These are phyloP conservation scores for Berberis thunbergii DNA, from an alignment of 164 flowering plant species.

Conservation along the genomic window DNA sequence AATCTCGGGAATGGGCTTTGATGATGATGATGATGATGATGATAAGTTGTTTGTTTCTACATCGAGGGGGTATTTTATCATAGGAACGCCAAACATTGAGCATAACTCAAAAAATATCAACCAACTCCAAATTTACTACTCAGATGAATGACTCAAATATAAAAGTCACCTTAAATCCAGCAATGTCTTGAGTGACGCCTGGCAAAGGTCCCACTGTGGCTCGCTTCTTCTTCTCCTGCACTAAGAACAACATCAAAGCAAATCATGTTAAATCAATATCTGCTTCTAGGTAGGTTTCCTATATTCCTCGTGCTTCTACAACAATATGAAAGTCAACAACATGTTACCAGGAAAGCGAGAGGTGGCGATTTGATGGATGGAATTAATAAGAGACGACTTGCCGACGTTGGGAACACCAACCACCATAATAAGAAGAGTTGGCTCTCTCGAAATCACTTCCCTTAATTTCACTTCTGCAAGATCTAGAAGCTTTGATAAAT, in stretches of 20 bases:
- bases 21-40: no score
- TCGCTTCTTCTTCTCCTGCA: conserved; percentile 76
- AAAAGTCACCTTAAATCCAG: conserved; percentile 75
- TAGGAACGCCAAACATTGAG: not conserved
- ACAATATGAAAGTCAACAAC: not conserved
- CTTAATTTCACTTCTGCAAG: conserved; percentile 78
- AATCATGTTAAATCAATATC: conserved; percentile 8
- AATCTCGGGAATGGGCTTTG: no score
- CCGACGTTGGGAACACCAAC: conserved; percentile 99
- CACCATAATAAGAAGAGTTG: conserved; percentile 96
- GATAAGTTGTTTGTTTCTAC: no score
- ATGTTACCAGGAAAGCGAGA: conserved; percentile 72
- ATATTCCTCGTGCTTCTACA: not conserved
- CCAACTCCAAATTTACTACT: not conserved
- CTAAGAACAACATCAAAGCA: conserved; percentile 34
- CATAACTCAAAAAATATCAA: not conserved
- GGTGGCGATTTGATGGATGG: conserved; percentile 74
- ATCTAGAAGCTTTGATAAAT: conserved; percentile 57
- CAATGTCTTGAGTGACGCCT: conserved; percentile 97
- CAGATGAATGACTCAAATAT: not conserved
- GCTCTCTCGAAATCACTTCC: conserved; percentile 78
- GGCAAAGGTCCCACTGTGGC: conserved; percentile 95
- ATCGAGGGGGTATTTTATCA: no score
- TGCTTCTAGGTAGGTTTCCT: not conserved
- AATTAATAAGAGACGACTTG: conserved; percentile 83